These are phyloP conservation scores for Termitomyces sp. DNA, from an alignment of 768 basidiomycete genomes.

Conservation along the genomic window DNA sequence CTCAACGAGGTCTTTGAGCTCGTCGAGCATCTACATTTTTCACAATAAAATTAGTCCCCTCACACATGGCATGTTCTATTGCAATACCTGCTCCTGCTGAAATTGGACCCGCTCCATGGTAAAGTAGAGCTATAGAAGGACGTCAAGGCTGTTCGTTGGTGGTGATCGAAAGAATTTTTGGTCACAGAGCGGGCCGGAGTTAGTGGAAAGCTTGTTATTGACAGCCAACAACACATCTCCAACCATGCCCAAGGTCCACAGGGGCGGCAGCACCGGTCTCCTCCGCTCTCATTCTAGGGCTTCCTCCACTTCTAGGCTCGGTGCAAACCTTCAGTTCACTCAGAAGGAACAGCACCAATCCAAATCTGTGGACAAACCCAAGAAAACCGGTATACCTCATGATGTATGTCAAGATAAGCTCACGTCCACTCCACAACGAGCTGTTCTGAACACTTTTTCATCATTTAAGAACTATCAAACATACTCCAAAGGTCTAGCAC, in stretches of 20 bases:
- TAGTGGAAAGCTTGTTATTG: conserved; percentile 2
- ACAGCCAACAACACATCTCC: conserved; percentile 11
- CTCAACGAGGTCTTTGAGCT: conserved; percentile 88
- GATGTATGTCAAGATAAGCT: conserved; percentile 35
- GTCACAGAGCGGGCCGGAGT: conserved; percentile 11
- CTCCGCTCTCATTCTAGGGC: conserved; percentile 61
- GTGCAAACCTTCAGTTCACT: conserved; percentile 60
- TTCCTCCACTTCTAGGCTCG: conserved; percentile 56
- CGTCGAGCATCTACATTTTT: conserved; percentile 71
- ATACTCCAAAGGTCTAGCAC: conserved; percentile 22
- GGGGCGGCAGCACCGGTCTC: conserved; percentile 37
- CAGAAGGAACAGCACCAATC: conserved; percentile 48
- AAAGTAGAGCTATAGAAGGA: conserved; percentile 3
- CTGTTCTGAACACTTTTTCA: neutral
- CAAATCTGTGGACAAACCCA: conserved; percentile 46
- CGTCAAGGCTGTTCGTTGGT: neutral
- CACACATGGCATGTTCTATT: neutral
- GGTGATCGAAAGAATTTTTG: conserved; percentile 7
- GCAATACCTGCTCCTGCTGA: conserved; percentile 78
- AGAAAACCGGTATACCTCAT: conserved; percentile 37
- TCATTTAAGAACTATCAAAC: conserved; percentile 13
- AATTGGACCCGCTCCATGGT: conserved; percentile 92
- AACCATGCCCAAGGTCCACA: conserved; percentile 50
- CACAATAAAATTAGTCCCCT: conserved; percentile 7
- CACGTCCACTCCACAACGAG: conserved; percentile 10